These are phyloP conservation scores for Aegilops tauschii DNA, from an alignment of 176 grass and related monocot species.

Conservation along the genomic window DNA sequence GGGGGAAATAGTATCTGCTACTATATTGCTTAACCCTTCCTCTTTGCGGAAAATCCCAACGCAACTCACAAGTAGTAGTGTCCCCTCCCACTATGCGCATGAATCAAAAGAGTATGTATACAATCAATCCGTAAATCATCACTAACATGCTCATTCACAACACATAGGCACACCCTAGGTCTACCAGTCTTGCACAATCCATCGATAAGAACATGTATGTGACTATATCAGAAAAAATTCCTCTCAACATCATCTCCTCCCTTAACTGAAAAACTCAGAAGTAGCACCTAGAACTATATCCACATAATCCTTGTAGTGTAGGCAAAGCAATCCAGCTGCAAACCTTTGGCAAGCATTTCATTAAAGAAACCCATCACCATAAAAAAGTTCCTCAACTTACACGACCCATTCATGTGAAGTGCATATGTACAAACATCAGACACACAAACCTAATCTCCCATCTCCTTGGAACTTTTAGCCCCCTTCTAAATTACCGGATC, in stretches of 20 bases:
- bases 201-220: slow-evolving; percentile 71
- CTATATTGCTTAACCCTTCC: no score
- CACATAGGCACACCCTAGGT: slow-evolving; percentile 52
- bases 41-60: no score
- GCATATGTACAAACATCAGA: slow-evolving; percentile 69
- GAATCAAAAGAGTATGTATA: slow-evolving; percentile 78
- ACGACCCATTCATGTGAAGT: slow-evolving; percentile 67
- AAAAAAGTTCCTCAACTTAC: slow-evolving; percentile 47
- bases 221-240: slow-evolving; percentile 49
- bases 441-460: slow-evolving; percentile 36
- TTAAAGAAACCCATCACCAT: slow-evolving; percentile 52
- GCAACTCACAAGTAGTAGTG: no score
- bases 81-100: slow-evolving; percentile 52
- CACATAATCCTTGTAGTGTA: slow-evolving; percentile 54
- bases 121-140: slow-evolving; percentile 55
- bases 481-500: slow-evolving; percentile 39
- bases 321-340: slow-evolving; percentile 57
- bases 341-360: slow-evolving; percentile 61
- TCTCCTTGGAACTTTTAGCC: slow-evolving; percentile 58
- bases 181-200: slow-evolving; percentile 56
- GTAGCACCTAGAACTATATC: slow-evolving; percentile 42
- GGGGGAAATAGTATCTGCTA: no score
- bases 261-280: slow-evolving; percentile 46
- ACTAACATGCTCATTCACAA: slow-evolving; percentile 57
- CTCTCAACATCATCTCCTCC: slow-evolving; percentile 56